A percentile compares a stretch with the other conserved stretches of the same genome.
Evolutionary conservation across 805 yeast species (phyloP).

Genomic region (Myxozyma mucilagina): DNA sequence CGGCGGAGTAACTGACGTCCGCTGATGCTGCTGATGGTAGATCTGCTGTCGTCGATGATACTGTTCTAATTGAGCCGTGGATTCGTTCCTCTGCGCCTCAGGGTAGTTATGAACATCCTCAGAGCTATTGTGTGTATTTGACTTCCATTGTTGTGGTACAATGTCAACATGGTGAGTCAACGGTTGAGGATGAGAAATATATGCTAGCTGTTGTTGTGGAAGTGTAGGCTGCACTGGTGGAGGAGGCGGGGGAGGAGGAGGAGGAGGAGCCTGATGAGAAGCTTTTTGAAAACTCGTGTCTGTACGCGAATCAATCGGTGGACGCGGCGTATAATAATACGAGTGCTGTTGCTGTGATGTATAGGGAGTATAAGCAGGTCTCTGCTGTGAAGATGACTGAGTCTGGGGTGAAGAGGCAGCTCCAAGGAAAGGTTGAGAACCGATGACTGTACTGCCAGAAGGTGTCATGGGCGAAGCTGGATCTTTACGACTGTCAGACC

Average conservation of each 20-base stretch:
- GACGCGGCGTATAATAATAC: background rate
- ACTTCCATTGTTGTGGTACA: background rate
- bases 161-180: background rate
- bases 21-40: slow-evolving; percentile 13
- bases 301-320: background rate
- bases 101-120: background rate
- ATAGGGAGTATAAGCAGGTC: background rate
- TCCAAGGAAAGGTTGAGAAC: background rate
- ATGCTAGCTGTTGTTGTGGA: too few relatives aligned
- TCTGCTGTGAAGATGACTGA: background rate
- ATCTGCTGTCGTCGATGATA: slow-evolving; percentile 18
- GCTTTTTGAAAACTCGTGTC: too few relatives aligned
- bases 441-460: background rate
- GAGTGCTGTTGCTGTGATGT: background rate
- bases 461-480: background rate
- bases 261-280: background rate
- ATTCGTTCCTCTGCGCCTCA: background rate
- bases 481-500: background rate
- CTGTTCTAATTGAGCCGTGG: slow-evolving; percentile 3
- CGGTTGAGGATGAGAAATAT: too few relatives aligned
- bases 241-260: slow-evolving; percentile 1
- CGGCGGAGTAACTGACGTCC: slow-evolving; percentile 1
- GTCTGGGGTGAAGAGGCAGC: background rate
- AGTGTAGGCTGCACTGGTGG: background rate
- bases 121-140: background rate